Base-by-base conservation (phyloP, 2,329 filamentous ascomycete genomes). In the Emydomyces testavorans region DNA sequence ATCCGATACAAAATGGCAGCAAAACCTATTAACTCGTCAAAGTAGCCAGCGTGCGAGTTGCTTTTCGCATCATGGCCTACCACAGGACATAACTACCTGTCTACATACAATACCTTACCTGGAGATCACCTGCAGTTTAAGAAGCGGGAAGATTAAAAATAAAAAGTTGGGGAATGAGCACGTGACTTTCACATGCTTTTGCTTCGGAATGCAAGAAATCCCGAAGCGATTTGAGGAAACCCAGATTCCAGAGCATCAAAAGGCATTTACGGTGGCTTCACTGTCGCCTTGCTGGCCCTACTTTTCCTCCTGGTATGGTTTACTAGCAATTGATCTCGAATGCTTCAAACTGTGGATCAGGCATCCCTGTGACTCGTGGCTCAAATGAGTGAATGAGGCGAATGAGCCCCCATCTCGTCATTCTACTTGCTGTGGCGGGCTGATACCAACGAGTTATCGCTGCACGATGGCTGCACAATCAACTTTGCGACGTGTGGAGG, bases 401-500 rank as follows among this genome's bases (percentile, higher is more conserved):
- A 39, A 32, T 39, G 8, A 24, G 5, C 23, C 13, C 20, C 16
- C 26, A 7, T 18, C 23, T 39, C 11, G 10, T 39, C 44, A 21
- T 8, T 20, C 18, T 34, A 37, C 11, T 24, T 16, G 10, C 16
- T 32, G 23, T n/a, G 21, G 41, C 2, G 26, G 38, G 16, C 13
- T 37, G 26, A 46, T 21, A 31, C 10, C 24, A 4, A 18, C 13
- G 2, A 11, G 26, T 11, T 8, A 28, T 8, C n/a, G 13, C 16
- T 2, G 7, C 34, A 39, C 18, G 56, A 95, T 95, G 90, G 85
- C 87, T 53, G 83, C 75, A 54, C 89, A 94, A 71, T 95, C 90
- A 48, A 94, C 84, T 4, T 74, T 95, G 57, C 79, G 80, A 56
- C 71, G 74, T 57, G 53, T 46, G 4, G 77, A 84, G 65, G 80